Base-by-base conservation (phyloP, 257 asterid genomes). In the Capsicum baccatum region DNA sequence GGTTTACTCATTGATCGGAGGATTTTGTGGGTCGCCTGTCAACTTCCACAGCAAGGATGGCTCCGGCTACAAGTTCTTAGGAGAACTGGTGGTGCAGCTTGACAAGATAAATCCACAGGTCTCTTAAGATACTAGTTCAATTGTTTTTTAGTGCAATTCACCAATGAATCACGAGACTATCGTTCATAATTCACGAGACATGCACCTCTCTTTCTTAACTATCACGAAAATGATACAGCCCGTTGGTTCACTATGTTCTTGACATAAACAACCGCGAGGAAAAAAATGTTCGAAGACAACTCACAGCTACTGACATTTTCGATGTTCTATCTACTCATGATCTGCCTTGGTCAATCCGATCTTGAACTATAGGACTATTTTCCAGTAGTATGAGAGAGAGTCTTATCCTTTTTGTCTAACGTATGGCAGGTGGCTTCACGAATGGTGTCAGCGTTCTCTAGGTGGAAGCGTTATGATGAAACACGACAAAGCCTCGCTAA, bases 401-500 rank as follows among this genome's bases (percentile, higher is more conserved):
- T 71, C 50, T 5, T 71, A 52, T 64, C 17, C 16, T 47, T 21
- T 6, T 56, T 57, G 33, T 11, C 42, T 80, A 21, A 54, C 63
- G 37, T 33, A 54, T 82, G 16, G 55, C 88, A 94, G 99, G 95
- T 94, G 87, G 98, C 99, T 13, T 94, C 99, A 16, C 86, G 97
- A n/a, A 91, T 92, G 96, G 99, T 96, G 35, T 93, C 98, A 0
- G 93, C 94, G 82, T 92, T 96, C 90, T 96, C 99, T 60, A 93
- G 99, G 86, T 96, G 99, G 98, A 96, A 88, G 84, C 99, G 97
- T 21, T 96, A 88, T 62, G 99, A 96, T 66, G 97, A 94, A 89
- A 90, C 94, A 16, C 85, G 99, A 16, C 97, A 94, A 84, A 85
- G 79, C 78, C 97, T 90, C 79, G 96, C 97, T 55, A 93, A 94